These are phyloP conservation scores for Mortierella sp. DNA, from an alignment of 371 early-diverging fungal genomes.

Conservation along the genomic window DNA sequence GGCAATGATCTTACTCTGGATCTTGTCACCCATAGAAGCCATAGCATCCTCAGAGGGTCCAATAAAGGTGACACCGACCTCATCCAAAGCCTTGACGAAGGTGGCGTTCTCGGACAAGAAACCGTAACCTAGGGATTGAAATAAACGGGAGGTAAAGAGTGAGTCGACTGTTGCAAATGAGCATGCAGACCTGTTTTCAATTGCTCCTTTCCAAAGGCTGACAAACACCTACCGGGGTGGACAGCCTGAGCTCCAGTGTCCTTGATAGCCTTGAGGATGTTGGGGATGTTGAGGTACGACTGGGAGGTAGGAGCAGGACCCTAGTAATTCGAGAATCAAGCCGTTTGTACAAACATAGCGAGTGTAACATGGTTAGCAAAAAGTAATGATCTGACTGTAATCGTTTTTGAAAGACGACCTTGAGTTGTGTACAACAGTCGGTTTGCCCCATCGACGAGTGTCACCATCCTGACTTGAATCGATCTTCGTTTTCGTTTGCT, in stretches of 20 bases:
- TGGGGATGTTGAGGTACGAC: slow-evolving; percentile 72
- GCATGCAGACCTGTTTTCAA: neutral
- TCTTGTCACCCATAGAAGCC: slow-evolving; percentile 96
- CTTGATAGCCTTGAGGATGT: slow-evolving; percentile 69
- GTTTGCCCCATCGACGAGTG: neutral
- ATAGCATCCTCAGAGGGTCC: slow-evolving; percentile 87
- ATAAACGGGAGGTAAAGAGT: neutral
- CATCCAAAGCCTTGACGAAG: slow-evolving; percentile 80
- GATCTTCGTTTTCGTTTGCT: slow-evolving; percentile 7
- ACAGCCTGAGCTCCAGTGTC: slow-evolving; percentile 77
- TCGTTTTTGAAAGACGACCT: too few species aligned
- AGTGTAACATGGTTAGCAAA: neutral
- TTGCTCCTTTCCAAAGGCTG: neutral
- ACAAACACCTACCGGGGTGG: slow-evolving; percentile 67
- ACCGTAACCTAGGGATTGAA: slow-evolving; percentile 80
- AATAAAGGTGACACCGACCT: slow-evolving; percentile 82
- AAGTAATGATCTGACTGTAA: neutral
- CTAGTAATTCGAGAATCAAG: slow-evolving; percentile 23
- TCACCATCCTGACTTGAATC: neutral
- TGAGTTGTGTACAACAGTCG: neutral
- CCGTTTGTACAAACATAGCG: neutral
- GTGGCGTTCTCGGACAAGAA: slow-evolving; percentile 88
- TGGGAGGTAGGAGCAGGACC: slow-evolving; percentile 76
- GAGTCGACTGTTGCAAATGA: neutral
- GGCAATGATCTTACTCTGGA: slow-evolving; percentile 90